Conservation (phyloP, 768 basidiomycete genomes). For the Pilatotrama ljubarskyi region DNA sequence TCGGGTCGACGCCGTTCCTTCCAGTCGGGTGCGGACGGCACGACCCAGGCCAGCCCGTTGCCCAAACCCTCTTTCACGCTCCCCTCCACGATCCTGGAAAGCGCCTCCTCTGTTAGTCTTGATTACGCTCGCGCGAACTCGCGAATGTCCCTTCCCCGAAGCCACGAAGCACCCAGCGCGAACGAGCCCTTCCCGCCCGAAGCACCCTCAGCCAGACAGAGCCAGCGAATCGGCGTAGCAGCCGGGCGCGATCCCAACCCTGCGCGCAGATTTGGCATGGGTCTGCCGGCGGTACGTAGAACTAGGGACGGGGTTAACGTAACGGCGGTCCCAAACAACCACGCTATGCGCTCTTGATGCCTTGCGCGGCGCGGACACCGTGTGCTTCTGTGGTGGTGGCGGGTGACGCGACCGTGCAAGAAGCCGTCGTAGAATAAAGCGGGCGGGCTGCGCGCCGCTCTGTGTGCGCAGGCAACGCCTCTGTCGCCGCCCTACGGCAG, state of each 20-base stretch:
- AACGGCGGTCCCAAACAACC: background rate
- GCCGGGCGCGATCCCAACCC: conserved; percentile 9
- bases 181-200: background rate
- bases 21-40: background rate
- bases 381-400: too few relatives aligned
- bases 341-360: background rate
- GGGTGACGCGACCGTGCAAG: background rate
- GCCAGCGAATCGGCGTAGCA: background rate
- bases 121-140: conserved; percentile 1
- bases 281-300: background rate
- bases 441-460: background rate
- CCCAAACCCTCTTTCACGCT: background rate
- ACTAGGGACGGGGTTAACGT: background rate
- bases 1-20: too few relatives aligned
- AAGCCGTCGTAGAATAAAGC: background rate
- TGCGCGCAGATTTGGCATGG: background rate
- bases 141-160: background rate
- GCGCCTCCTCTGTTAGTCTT: conserved; percentile 13
- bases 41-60: background rate
- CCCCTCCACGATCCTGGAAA: background rate
- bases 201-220: background rate
- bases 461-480: background rate
- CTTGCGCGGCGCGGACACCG: background rate
- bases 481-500: background rate
- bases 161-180: background rate